A percentile compares a stretch with the other conserved stretches of the same genome.
These are phyloP conservation scores for Starmera pachycereana DNA, from an alignment of 805 yeast genomes.

Conservation along the genomic window DNA sequence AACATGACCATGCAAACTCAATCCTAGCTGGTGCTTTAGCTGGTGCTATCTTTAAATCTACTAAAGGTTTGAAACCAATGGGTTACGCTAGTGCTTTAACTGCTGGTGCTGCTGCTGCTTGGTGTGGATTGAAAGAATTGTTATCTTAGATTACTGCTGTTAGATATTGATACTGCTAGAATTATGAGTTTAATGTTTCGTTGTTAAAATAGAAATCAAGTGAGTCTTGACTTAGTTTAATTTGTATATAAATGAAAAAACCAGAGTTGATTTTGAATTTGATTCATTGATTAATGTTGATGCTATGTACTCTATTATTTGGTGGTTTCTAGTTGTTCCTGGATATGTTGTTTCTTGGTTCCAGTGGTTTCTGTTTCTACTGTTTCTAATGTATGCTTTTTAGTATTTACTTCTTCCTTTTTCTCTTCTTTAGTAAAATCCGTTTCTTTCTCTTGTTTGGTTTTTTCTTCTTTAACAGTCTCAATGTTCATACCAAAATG, in stretches of 20 bases:
- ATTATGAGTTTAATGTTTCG: no score
- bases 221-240: no score
- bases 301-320: not conserved
- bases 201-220: no score
- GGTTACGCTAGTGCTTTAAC: constrained; percentile 73
- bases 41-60: constrained; percentile 84
- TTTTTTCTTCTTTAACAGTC: constrained; percentile 5
- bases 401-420: not conserved
- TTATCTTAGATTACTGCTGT: constrained; percentile 1
- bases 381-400: constrained; percentile 6
- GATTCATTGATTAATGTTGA: no score
- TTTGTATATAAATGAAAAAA: no score
- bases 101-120: constrained; percentile 85
- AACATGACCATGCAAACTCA: constrained; percentile 80
- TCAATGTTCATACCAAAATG: constrained; percentile 10
- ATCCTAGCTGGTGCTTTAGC: constrained; percentile 83
- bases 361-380: constrained; percentile 3
- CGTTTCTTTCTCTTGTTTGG: not conserved
- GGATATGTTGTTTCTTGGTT: constrained; percentile 2
- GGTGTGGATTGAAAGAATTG: constrained; percentile 71
- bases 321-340: not conserved
- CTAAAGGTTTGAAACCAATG: constrained; percentile 82
- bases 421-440: not conserved
- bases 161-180: no score
- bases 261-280: no score